Conservation (phyloP, 768 basidiomycete species). For the Agrocybe chaxingu region DNA sequence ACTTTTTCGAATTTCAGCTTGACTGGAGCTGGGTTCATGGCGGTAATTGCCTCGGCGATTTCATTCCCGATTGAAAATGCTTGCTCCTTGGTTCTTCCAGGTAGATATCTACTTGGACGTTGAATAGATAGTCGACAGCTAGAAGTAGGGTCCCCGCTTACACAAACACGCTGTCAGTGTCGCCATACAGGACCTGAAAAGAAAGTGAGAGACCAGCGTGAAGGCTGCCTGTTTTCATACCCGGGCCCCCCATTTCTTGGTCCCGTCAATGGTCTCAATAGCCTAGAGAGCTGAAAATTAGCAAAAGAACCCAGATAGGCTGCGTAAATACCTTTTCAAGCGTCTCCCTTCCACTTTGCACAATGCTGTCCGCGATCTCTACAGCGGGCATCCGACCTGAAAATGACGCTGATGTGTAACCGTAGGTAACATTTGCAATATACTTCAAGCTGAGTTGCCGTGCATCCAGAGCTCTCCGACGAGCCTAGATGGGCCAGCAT, state of each 20-base stretch:
- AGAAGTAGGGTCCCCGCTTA: constrained; percentile 21
- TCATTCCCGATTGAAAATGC: constrained; percentile 92
- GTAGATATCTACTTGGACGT: constrained; percentile 51
- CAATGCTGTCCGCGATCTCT: constrained; percentile 97
- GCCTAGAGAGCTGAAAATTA: constrained; percentile 49
- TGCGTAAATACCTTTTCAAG: constrained; percentile 70
- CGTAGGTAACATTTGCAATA: constrained; percentile 93
- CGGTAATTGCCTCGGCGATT: constrained; percentile 85
- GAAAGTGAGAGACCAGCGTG: not conserved
- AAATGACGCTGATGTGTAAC: constrained; percentile 91
- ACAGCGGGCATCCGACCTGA: constrained; percentile 98
- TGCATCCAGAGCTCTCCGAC: constrained; percentile 78
- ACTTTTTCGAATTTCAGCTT: constrained; percentile 99
- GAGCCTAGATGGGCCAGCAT: constrained; percentile 42
- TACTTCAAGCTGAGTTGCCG: constrained; percentile 92
- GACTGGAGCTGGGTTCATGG: constrained; percentile 83
- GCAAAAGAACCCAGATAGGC: not conserved
- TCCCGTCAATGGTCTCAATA: constrained; percentile 71
- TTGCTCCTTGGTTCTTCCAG: constrained; percentile 87
- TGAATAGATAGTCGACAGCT: not conserved
- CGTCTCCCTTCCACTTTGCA: constrained; percentile 94
- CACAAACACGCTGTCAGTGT: constrained; percentile 95
- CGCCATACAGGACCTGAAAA: constrained; percentile 84
- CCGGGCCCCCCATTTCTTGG: constrained; percentile 82
- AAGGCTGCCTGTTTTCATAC: constrained; percentile 26